Conservation (phyloP, 106 monocot species). For the Ottelia alismoides region DNA sequence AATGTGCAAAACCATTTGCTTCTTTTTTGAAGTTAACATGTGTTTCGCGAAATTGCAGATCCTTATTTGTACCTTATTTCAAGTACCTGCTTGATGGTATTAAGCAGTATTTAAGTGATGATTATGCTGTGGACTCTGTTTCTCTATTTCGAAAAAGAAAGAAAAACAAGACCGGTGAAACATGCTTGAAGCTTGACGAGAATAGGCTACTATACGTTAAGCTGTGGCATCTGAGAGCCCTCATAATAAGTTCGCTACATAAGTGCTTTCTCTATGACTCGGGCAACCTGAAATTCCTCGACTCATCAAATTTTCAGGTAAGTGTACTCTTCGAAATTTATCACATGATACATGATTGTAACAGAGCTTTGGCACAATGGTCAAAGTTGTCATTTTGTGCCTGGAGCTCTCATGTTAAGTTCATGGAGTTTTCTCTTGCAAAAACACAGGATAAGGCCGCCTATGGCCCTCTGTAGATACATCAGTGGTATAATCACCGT, state of each 20-base stretch:
- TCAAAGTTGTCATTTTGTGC: too few relatives aligned
- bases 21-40: too few relatives aligned
- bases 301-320: conserved; percentile 91
- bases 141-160: conserved; percentile 44
- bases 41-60: too few relatives aligned
- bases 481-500: too few relatives aligned
- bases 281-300: conserved; percentile 55
- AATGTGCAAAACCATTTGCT: too few relatives aligned
- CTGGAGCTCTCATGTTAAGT: too few relatives aligned
- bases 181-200: background rate
- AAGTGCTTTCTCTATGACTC: conserved; percentile 84
- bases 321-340: conserved; percentile 2
- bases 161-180: conserved; percentile 34
- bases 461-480: too few relatives aligned
- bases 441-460: too few relatives aligned
- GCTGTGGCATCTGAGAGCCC: conserved; percentile 72
- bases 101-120: conserved; percentile 38
- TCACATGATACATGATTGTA: background rate
- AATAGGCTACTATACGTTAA: conserved; percentile 2
- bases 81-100: conserved; percentile 79
- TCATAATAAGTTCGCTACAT: conserved; percentile 62
- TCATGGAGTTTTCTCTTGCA: too few relatives aligned
- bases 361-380: background rate
- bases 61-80: conserved; percentile 96
- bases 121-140: conserved; percentile 15